These are phyloP conservation scores for Musa troglodytarum DNA, from an alignment of 176 grass and related monocot species.

Conservation along the genomic window DNA sequence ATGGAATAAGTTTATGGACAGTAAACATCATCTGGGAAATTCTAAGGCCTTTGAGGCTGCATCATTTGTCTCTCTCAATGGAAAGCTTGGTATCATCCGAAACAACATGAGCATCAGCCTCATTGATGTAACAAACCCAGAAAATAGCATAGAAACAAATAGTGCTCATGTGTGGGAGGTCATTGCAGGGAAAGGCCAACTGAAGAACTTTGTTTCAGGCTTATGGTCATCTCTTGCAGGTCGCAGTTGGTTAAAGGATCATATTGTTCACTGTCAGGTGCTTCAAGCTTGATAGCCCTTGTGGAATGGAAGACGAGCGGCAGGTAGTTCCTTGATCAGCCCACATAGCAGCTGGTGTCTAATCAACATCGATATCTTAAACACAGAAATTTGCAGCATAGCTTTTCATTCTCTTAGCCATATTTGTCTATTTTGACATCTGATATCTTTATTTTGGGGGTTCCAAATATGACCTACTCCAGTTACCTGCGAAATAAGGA, in stretches of 20 bases:
- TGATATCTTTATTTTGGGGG: neutral
- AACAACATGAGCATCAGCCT: slow-evolving; percentile 89
- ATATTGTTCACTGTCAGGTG: slow-evolving; percentile 82
- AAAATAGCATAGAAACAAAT: slow-evolving; percentile 35
- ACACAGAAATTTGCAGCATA: neutral
- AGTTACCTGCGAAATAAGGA: neutral
- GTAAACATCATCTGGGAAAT: slow-evolving; percentile 53
- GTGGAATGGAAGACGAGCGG: neutral
- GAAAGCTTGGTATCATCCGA: slow-evolving; percentile 61
- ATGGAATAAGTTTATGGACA: slow-evolving; percentile 76
- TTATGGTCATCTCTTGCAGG: slow-evolving; percentile 64
- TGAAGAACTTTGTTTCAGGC: slow-evolving; percentile 68
- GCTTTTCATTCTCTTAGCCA: neutral
- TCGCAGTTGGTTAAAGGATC: slow-evolving; percentile 46
- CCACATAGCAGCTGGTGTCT: neutral
- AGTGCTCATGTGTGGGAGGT: slow-evolving; percentile 59
- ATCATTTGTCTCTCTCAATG: slow-evolving; percentile 58
- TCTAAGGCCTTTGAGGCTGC: slow-evolving; percentile 55
- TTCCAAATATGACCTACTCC: neutral
- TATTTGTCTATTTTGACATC: neutral
- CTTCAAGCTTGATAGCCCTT: slow-evolving; percentile 37
- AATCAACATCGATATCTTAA: neutral
- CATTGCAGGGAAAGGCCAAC: slow-evolving; percentile 43
- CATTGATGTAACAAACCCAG: slow-evolving; percentile 47
- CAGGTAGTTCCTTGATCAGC: neutral